Conservation (phyloP, 192 early-diverging fungal species). For the Backusella circina region DNA sequence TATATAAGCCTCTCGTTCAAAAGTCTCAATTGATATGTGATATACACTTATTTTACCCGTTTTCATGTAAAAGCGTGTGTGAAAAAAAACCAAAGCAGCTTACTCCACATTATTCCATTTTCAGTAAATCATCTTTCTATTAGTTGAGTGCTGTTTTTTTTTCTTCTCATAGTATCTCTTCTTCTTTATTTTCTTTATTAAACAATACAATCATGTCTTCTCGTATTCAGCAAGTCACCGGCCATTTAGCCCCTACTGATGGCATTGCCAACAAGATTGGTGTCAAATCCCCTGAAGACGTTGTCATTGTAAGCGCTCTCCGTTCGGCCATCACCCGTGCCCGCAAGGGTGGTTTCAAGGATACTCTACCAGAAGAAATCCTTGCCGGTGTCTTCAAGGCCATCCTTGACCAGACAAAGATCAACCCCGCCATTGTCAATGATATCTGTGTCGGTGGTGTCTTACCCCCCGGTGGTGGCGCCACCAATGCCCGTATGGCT, state of each 20-base stretch:
- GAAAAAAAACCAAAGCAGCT: neutral
- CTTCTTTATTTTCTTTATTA: neutral
- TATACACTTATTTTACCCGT: no score
- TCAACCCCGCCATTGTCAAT: conserved; percentile 83
- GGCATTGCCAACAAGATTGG: conserved; percentile 53
- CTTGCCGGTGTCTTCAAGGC: conserved; percentile 76
- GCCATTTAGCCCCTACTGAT: conserved; percentile 40
- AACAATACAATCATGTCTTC: conserved; percentile 44
- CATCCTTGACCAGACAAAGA: conserved; percentile 67
- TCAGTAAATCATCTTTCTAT: neutral
- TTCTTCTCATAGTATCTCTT: neutral
- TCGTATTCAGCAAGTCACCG: conserved; percentile 52
- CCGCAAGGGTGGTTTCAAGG: conserved; percentile 90
- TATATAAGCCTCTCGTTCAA: no score
- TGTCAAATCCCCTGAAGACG: conserved; percentile 83
- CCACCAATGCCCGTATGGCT: conserved; percentile 88
- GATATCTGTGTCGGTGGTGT: conserved; percentile 97
- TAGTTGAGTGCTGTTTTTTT: neutral
- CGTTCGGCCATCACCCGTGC: conserved; percentile 88
- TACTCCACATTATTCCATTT: neutral
- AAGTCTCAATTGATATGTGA: no score
- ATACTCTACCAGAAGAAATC: conserved; percentile 74
- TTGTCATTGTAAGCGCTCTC: conserved; percentile 88
- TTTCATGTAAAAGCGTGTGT: neutral
- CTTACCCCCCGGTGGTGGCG: conserved; percentile 83